Evolutionary conservation across 352 stramenopile genomes (phyloP), one percentile per base, ranked within the genome.

Genomic region (Phytophthora litchii): DNA sequence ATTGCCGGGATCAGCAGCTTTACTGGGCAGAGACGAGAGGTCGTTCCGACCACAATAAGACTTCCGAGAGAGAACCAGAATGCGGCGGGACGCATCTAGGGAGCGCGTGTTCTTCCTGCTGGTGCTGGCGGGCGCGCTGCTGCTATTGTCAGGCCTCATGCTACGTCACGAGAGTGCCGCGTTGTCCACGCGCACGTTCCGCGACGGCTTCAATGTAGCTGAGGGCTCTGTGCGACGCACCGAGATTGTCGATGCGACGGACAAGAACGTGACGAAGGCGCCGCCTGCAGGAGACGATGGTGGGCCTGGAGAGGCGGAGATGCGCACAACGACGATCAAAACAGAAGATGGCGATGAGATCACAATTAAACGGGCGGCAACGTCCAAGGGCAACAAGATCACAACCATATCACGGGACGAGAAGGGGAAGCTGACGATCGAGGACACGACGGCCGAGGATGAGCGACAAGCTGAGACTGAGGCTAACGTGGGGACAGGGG

Each of bases 271-370:
- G 41, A 64, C 50, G 9, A 53, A 67, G 36, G 16, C 21, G 13
- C 48, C 46, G n/a, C 14, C 9, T 29, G 32, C 54, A 25, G 49
- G 54, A 35, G 42, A 55, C n/a, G 32, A 46, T 13, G 49, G 47
- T 32, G 37, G 58, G 27, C 20, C 17, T 3, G 54, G 48, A 19
- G 68, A 58, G 3, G 55, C 57, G 11, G 66, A 75, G 27, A 70
- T 67, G 7, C 77, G 78, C 42, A 88, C 75, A 53, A 91, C 78
- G 31, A 88, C 72, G 14, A 89, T 91, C 64, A 89, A 86, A 64
- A 89, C 80, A 19, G 71, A 88, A 54, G 79, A 86, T 38, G 81
- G 81, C 37, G 79, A 91, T 56, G 81, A 89, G 67, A 89, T 91
- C 70, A 91, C 82, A 31, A 91, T 91, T 64, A 88, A 88, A 51